Base-by-base conservation (phyloP, 345 rosid genomes). In the Camelina neglecta region DNA sequence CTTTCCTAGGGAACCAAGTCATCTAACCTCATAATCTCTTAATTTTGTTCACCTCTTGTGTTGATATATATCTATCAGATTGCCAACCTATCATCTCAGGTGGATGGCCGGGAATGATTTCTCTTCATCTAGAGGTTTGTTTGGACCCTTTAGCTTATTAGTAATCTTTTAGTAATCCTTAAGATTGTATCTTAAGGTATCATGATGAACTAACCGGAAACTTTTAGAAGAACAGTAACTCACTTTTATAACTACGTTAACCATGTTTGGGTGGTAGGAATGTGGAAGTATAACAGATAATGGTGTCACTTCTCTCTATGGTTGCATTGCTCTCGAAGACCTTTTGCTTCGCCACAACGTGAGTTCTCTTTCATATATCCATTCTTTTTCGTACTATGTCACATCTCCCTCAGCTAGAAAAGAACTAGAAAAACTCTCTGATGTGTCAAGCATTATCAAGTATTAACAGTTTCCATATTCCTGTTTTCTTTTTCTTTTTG, bases 331-430 rank as follows among this genome's bases (percentile, higher is more conserved):
- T 60, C 88, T 92, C 11, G 96, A 92, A 82, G 84, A 84, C 83
- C 85, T 92, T 71, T 74, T 82, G 60, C 83, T 92, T 69, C 91
- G 93, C 21, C 97, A 92, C 86, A 92, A 85, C 71, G 96, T 92
- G 69, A 85, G 88, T 59, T 60, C 36, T 82, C 73, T 70, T 60
- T 60, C 47, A 13, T 15, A 16, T 31, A 18, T 42, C 62, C 16
- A 41, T 44, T 49, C 56, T 12, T 33, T 47, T 33, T 35, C 47
- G 20, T 64, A 55, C 23, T 49, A 15, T 50, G 21, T 8, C 2
- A 2, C 51, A 20, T 24, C 12, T 3, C 51, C 50, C 50, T 67
- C n/a, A 58, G 11, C 48, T 10, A 56, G 38, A 18, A 18, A 18
- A 18, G 18, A 12, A 47, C 26, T 26, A 26, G 5, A 3, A 15